Percentiles rank a stretch among this genome's conserved stretches.
Conservation (phyloP, 1,139 yeast species). For the Pichia sp. region DNA sequence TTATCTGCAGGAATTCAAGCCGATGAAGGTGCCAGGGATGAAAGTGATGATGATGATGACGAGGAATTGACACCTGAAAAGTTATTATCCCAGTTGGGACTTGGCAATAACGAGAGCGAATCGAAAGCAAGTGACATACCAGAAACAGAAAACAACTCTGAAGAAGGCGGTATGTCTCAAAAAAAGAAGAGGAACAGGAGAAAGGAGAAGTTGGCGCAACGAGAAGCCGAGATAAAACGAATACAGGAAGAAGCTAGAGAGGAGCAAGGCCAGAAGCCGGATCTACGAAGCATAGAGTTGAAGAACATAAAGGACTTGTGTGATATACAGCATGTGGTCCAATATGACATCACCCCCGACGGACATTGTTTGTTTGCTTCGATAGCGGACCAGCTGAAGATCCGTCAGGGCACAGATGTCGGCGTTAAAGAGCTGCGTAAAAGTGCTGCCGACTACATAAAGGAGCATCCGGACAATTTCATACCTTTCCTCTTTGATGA, state of each 20-base stretch:
- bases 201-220: constrained; percentile 72
- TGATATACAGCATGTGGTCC: constrained; percentile 41
- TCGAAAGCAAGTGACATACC: constrained; percentile 14
- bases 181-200: constrained; percentile 67
- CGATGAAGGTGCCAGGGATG: constrained; percentile 13
- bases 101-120: constrained; percentile 22
- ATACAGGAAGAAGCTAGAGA: constrained; percentile 62
- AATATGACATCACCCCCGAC: constrained; percentile 76
- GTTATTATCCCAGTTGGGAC: constrained; percentile 51
- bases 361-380: constrained; percentile 94
- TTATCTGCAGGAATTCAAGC: constrained; percentile 1
- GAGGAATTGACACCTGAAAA: constrained; percentile 61
- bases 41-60: constrained; percentile 30
- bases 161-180: constrained; percentile 12
- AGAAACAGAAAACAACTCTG: constrained; percentile 9
- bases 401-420: constrained; percentile 42
- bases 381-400: constrained; percentile 65
- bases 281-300: constrained; percentile 65
- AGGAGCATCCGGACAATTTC: constrained; percentile 61
- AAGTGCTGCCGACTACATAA: constrained; percentile 63
- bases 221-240: constrained; percentile 64
- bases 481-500: constrained; percentile 83
- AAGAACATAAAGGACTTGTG: constrained; percentile 58
- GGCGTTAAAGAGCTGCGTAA: constrained; percentile 55
- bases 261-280: constrained; percentile 66